A percentile compares a stretch with the other conserved stretches of the same genome.
phyloP scores from a whole-genome alignment of 2,329 filamentous ascomycete genomes.

The Aureobasidium sp. region DNA sequence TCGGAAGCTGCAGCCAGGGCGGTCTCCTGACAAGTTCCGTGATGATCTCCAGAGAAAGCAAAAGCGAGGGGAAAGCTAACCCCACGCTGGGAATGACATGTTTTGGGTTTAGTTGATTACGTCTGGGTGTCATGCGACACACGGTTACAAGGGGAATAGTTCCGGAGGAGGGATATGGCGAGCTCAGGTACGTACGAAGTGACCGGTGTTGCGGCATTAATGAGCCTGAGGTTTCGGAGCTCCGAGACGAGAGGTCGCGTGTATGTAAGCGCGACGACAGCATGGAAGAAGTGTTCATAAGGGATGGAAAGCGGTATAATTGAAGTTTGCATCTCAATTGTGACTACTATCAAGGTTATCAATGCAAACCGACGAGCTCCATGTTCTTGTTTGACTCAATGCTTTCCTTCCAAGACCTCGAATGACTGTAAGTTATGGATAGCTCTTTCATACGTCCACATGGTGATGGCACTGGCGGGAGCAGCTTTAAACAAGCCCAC shows the following conservation, averaged over 20 bases:
- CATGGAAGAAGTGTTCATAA: neutral
- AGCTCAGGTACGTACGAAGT: neutral
- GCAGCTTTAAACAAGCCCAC: conserved; percentile 90
- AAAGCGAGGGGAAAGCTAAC: conserved; percentile 3
- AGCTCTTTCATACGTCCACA: conserved; percentile 86
- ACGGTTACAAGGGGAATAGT: neutral
- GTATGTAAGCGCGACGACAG: neutral
- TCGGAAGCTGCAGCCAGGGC: neutral
- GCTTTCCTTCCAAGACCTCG: neutral
- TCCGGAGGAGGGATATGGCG: neutral
- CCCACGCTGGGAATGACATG: conserved; percentile 2
- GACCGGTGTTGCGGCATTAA: conserved; percentile 3
- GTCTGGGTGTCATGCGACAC: conserved; percentile 11
- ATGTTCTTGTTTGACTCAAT: neutral
- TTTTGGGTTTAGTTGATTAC: conserved; percentile 8
- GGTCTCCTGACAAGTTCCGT: conserved; percentile 10
- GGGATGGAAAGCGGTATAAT: neutral
- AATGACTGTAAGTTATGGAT: conserved; percentile 41
- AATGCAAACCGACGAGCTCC: neutral
- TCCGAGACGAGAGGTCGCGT: neutral
- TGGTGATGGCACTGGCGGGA: conserved; percentile 77
- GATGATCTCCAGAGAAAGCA: conserved; percentile 2
- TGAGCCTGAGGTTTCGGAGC: neutral
- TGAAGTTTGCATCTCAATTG: neutral
- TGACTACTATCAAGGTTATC: neutral